Percentiles rank a stretch among this genome's conserved stretches.
phyloP scores from a whole-genome alignment of 306 rosid genomes.

The Quercus mongolica region DNA sequence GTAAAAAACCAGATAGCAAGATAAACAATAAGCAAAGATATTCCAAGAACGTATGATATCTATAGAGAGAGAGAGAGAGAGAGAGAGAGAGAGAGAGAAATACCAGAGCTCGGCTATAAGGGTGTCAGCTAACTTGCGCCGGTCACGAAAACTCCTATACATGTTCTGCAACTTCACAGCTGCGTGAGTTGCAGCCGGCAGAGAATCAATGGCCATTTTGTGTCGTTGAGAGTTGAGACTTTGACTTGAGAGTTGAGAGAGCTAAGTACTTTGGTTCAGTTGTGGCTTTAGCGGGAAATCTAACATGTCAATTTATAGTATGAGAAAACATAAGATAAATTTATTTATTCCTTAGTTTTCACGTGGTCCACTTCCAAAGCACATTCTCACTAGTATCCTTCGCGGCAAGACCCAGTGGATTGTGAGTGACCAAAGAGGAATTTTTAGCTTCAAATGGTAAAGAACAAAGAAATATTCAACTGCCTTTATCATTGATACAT shows the following conservation, averaged over 20 bases:
- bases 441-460: too few relatives aligned
- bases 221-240: background rate
- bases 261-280: background rate
- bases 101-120: conserved; percentile 85
- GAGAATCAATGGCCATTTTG: background rate
- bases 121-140: conserved; percentile 86
- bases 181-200: conserved; percentile 22
- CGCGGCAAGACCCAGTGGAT: background rate
- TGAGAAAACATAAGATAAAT: background rate
- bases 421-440: background rate
- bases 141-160: conserved; percentile 81
- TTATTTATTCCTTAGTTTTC: background rate
- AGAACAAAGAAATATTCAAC: too few relatives aligned
- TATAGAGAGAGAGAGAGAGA: too few relatives aligned
- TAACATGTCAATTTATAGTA: background rate
- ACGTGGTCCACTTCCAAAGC: background rate
- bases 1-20: background rate
- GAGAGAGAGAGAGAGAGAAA: too few relatives aligned
- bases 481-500: too few relatives aligned
- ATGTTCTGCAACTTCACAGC: conserved; percentile 70
- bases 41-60: background rate
- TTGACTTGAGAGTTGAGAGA: background rate
- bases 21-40: background rate
- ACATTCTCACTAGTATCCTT: too few relatives aligned
- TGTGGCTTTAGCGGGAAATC: background rate